Percentiles rank a stretch among this genome's conserved stretches.
Evolutionary conservation across 495 filamentous ascomycete species (phyloP).

Genomic region (Penicillium diatomitis): DNA sequence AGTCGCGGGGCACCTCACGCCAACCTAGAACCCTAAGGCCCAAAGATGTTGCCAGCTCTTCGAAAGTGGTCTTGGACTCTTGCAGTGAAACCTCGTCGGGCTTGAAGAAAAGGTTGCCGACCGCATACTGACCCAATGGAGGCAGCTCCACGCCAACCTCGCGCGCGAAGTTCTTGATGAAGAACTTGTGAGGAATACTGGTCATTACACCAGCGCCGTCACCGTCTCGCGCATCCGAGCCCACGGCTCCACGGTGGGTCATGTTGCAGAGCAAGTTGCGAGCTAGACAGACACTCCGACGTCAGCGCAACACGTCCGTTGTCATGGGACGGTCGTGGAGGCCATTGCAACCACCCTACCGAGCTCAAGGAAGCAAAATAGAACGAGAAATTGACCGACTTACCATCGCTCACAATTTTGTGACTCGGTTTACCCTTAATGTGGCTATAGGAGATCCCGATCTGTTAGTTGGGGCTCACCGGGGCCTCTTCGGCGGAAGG

Average conservation of each 20-base stretch:
- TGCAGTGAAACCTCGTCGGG: constrained; percentile 80
- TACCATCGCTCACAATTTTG: constrained; percentile 99
- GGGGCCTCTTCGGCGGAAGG: background rate
- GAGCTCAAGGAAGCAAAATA: background rate
- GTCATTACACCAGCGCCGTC: constrained; percentile 99
- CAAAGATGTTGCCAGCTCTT: constrained; percentile 80
- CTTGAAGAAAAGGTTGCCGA: constrained; percentile 98
- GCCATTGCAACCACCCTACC: too few relatives aligned
- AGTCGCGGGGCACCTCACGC: constrained; percentile 92
- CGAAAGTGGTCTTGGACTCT: constrained; percentile 80
- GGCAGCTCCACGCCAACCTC: constrained; percentile 82
- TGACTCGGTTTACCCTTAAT: constrained; percentile 97
- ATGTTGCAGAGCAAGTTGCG: constrained; percentile 97
- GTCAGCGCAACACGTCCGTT: constrained; percentile 5
- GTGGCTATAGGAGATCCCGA: constrained; percentile 48
- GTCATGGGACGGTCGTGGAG: background rate
- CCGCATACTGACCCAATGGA: constrained; percentile 87
- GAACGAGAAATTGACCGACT: constrained; percentile 19
- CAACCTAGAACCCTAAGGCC: constrained; percentile 90
- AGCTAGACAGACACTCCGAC: constrained; percentile 40
- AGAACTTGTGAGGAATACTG: constrained; percentile 97
- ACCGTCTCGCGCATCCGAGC: constrained; percentile 93
- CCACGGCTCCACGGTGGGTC: constrained; percentile 98
- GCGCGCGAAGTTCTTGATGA: constrained; percentile 93
- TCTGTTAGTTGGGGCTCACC: constrained; percentile 5